Evolutionary conservation across 208 protist genomes (phyloP).

Genomic region (Trypanosoma boissoni): DNA sequence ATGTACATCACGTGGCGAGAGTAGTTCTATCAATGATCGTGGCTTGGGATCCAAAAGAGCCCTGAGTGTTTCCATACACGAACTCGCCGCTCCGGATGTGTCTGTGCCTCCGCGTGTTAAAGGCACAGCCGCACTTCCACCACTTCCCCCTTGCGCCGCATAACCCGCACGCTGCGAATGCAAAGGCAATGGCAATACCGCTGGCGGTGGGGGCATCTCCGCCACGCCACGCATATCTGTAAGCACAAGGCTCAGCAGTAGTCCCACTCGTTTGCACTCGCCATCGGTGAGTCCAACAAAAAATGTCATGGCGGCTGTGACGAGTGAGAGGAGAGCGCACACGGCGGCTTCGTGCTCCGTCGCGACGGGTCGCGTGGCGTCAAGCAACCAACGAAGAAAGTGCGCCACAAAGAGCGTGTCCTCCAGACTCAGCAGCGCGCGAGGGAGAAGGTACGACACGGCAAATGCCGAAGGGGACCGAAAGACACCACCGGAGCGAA

Average conservation of each 20-base stretch:
- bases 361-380: slow-evolving; percentile 7
- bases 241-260: slow-evolving; percentile 41
- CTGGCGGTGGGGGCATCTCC: slow-evolving; percentile 10
- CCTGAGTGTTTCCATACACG: slow-evolving; percentile 21
- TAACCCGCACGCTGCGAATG: no score
- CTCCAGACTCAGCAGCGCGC: slow-evolving; percentile 62
- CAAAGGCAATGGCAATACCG: background rate
- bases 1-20: background rate
- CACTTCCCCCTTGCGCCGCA: background rate
- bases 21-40: slow-evolving; percentile 15
- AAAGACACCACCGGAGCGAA: slow-evolving; percentile 15
- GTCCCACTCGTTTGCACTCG: slow-evolving; percentile 69
- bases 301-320: slow-evolving; percentile 48
- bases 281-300: slow-evolving; percentile 73
- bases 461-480: slow-evolving; percentile 28
- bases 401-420: slow-evolving; percentile 59
- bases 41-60: slow-evolving; percentile 21
- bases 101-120: background rate
- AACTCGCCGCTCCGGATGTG: background rate
- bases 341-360: slow-evolving; percentile 21
- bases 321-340: slow-evolving; percentile 46
- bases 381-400: slow-evolving; percentile 53
- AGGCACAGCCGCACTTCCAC: background rate
- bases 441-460: slow-evolving; percentile 56
- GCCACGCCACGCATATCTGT: slow-evolving; percentile 15